These are phyloP conservation scores for Porphyra umbilicalis DNA, from an alignment of 31 red algal genomes.

Conservation along the genomic window DNA sequence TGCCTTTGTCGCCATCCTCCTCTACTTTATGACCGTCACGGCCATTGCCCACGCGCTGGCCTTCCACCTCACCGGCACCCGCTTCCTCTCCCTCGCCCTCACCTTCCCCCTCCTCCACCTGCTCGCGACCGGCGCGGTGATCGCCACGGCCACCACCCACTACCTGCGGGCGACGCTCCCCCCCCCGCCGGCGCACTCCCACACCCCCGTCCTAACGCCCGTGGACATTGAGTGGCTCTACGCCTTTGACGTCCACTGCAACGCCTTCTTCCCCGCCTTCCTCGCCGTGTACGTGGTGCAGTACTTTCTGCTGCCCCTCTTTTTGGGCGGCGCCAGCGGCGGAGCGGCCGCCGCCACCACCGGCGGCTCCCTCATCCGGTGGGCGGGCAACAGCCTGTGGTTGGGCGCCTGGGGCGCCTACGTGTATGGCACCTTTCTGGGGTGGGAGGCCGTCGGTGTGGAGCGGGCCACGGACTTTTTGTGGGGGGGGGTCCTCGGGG, in stretches of 20 bases:
- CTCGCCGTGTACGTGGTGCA: slow-evolving; percentile 71
- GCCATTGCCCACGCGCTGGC: slow-evolving; percentile 59
- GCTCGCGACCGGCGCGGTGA: slow-evolving; percentile 37
- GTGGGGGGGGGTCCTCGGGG: background rate
- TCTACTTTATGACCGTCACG: slow-evolving; percentile 66
- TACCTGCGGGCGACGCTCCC: slow-evolving; percentile 57
- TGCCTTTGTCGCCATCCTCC: slow-evolving; percentile 84
- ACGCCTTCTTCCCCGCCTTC: slow-evolving; percentile 80
- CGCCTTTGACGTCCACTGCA: slow-evolving; percentile 96
- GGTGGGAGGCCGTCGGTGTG: background rate
- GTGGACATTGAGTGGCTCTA: slow-evolving; percentile 96
- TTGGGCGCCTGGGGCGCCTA: background rate
- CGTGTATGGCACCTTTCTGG: background rate
- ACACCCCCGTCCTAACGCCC: slow-evolving; percentile 28
- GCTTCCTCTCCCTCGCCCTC: slow-evolving; percentile 47
- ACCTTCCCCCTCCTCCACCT: slow-evolving; percentile 58
- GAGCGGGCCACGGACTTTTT: background rate
- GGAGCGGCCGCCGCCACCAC: background rate
- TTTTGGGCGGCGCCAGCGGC: slow-evolving; percentile 34
- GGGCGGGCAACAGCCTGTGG: background rate
- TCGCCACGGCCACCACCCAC: slow-evolving; percentile 61
- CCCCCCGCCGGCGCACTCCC: slow-evolving; percentile 8
- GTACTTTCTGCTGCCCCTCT: slow-evolving; percentile 62
- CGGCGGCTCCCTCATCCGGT: background rate
- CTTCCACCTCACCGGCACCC: slow-evolving; percentile 46